phyloP scores from a whole-genome alignment of 2,329 filamentous ascomycete genomes.

The Annulohypoxylon truncatum region DNA sequence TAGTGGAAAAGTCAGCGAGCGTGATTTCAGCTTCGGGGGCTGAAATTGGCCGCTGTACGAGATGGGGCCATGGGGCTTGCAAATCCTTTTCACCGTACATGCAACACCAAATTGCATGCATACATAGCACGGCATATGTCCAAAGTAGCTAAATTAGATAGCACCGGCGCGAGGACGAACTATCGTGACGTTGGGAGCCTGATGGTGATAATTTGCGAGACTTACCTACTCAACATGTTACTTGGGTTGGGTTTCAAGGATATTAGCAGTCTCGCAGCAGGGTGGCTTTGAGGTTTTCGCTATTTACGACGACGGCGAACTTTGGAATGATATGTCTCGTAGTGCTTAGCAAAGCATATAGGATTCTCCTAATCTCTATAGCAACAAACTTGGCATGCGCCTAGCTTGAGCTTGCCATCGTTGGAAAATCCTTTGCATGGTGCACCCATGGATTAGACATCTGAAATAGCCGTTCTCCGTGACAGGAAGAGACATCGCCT shows the following conservation, averaged over 20 bases:
- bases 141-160: not conserved
- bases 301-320: not conserved
- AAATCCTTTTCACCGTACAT: conserved; percentile 32
- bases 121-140: conserved; percentile 19
- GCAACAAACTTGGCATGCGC: not conserved
- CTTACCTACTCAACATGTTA: not conserved
- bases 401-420: not conserved
- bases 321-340: conserved; percentile 6
- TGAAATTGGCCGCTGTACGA: conserved; percentile 18
- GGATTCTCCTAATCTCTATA: conserved; percentile 1
- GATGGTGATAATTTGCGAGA: not conserved
- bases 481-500: not conserved
- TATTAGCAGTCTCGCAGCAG: not conserved
- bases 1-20: conserved; percentile 7
- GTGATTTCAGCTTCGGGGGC: conserved; percentile 24
- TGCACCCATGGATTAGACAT: not conserved
- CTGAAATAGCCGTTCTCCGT: conserved; percentile 1
- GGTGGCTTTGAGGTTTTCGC: not conserved
- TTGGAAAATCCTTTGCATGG: not conserved
- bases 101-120: conserved; percentile 28
- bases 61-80: not conserved
- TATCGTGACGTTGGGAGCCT: not conserved
- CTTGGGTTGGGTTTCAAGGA: not conserved
- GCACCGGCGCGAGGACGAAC: not conserved
- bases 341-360: conserved; percentile 12